A percentile compares a stretch with the other conserved stretches of the same genome.
Evolutionary conservation across 2,329 filamentous ascomycete species (phyloP).

Genomic region (Fusarium sp.): DNA sequence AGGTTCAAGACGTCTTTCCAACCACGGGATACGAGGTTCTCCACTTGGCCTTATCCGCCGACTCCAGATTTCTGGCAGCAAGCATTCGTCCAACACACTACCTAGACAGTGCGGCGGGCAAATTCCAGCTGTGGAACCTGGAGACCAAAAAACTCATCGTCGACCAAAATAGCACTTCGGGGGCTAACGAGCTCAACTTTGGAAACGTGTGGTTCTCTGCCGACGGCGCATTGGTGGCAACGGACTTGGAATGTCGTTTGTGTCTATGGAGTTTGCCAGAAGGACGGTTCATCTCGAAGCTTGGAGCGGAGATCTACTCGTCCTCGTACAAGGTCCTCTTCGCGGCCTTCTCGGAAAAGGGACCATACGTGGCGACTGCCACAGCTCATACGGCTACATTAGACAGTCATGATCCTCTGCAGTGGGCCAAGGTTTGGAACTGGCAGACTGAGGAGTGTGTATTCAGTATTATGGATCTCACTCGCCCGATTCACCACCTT

Average conservation of each 20-base stretch:
- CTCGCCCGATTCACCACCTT: background rate
- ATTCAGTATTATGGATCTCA: background rate
- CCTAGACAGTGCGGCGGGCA: background rate
- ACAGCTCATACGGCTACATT: background rate
- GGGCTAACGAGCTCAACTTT: background rate
- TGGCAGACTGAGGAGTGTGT: background rate
- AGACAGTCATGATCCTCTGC: background rate
- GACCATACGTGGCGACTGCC: background rate
- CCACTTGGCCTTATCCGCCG: background rate
- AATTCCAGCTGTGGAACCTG: background rate
- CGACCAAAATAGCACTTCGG: background rate
- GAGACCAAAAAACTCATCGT: background rate
- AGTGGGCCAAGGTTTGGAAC: background rate
- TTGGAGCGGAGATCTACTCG: background rate
- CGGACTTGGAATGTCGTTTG: background rate
- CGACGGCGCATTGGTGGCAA: background rate
- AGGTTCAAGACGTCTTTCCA: background rate
- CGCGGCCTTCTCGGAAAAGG: background rate
- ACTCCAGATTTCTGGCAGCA: background rate
- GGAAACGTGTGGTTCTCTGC: background rate
- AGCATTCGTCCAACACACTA: background rate
- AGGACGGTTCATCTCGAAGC: background rate
- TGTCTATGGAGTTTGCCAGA: background rate
- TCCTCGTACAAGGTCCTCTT: background rate
- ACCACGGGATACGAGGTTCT: background rate